These are phyloP conservation scores for Aquilaria sinensis DNA, from an alignment of 345 rosid genomes.

Conservation along the genomic window DNA sequence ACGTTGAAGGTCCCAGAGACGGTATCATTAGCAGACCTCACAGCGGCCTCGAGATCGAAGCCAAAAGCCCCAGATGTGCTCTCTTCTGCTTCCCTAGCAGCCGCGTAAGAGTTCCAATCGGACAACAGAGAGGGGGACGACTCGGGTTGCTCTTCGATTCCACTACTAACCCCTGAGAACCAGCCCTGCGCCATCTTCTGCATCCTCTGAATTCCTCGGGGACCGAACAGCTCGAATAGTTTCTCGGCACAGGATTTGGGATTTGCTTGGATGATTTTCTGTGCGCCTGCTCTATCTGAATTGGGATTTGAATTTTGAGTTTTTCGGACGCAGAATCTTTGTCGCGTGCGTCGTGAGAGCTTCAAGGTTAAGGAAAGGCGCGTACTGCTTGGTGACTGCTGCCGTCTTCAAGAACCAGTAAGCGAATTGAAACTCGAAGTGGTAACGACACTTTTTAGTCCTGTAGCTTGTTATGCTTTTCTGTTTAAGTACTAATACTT, in stretches of 20 bases:
- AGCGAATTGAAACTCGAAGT: not conserved
- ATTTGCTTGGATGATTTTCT: not conserved
- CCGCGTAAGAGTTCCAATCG: conserved; percentile 82
- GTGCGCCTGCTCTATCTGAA: too few relatives aligned
- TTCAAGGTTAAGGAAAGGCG: not conserved
- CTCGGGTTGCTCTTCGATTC: conserved; percentile 26
- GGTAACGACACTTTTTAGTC: not conserved
- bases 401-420: not conserved
- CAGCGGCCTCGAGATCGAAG: conserved; percentile 79
- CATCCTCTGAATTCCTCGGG: not conserved
- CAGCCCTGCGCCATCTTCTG: conserved; percentile 49
- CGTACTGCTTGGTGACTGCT: too few relatives aligned
- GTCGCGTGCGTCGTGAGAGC: not conserved
- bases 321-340: not conserved
- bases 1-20: conserved; percentile 77
- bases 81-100: conserved; percentile 44
- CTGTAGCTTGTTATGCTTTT: too few relatives aligned
- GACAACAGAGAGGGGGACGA: conserved; percentile 50
- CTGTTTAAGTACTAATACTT: too few relatives aligned
- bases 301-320: not conserved
- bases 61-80: conserved; percentile 32
- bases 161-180: conserved; percentile 43
- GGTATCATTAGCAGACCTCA: conserved; percentile 71
- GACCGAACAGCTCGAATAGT: not conserved
- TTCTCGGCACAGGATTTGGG: not conserved